These are phyloP conservation scores for Claviceps paspali DNA, from an alignment of 2,329 filamentous ascomycete genomes.

Conservation along the genomic window DNA sequence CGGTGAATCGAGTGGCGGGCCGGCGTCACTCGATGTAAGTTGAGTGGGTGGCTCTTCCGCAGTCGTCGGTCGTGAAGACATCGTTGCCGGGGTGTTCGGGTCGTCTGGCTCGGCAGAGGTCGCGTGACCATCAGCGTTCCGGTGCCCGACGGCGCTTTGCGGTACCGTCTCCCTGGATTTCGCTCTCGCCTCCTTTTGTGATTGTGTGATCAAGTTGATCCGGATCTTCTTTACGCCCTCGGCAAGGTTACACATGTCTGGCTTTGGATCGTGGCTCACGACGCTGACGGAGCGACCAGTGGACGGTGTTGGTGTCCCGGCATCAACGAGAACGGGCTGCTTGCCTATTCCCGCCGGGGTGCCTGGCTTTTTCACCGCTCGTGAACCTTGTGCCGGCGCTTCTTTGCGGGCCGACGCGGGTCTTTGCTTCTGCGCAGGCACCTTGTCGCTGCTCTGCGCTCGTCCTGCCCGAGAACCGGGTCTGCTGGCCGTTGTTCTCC, in stretches of 20 bases:
- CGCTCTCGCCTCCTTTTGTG: constrained; percentile 39
- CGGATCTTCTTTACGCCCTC: constrained; percentile 47
- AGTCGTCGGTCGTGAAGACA: background rate
- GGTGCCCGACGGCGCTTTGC: constrained; percentile 7
- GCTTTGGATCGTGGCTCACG: constrained; percentile 9
- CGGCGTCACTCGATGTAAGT: background rate
- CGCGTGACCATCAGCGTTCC: background rate
- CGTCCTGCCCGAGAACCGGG: constrained; percentile 11
- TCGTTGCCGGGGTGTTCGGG: background rate
- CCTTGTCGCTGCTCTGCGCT: constrained; percentile 22
- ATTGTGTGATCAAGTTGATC: constrained; percentile 44
- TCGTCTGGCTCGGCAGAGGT: background rate
- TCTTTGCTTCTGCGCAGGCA: constrained; percentile 47
- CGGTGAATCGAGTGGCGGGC: constrained; percentile 1
- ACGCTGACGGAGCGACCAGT: constrained; percentile 2
- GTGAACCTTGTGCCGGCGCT: constrained; percentile 16
- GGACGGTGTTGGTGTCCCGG: constrained; percentile 7
- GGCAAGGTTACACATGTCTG: constrained; percentile 39
- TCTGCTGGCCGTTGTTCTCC: constrained; percentile 21
- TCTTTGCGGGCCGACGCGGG: constrained; percentile 29
- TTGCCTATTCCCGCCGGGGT: constrained; percentile 9
- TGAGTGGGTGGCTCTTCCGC: background rate
- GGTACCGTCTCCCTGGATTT: constrained; percentile 8
- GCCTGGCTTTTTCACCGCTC: constrained; percentile 22
- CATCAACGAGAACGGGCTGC: constrained; percentile 6